Conservation (phyloP, 2,329 filamentous ascomycete genomes). For the Colletotrichum sp. region DNA sequence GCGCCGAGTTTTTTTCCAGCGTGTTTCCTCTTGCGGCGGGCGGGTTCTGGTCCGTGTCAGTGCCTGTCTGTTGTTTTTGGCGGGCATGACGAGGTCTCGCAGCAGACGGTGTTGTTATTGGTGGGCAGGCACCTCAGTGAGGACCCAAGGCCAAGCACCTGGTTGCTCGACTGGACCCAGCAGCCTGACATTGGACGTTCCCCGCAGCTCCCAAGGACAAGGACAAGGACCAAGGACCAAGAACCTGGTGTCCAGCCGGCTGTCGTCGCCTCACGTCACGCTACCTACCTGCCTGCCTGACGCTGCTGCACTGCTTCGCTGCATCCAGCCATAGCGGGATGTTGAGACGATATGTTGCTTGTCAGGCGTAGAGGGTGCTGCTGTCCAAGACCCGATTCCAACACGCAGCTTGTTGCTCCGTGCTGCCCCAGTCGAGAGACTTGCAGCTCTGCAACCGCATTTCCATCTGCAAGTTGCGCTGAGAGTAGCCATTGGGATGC, state of each 20-base stretch:
- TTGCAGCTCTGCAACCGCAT: background rate
- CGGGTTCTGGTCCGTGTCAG: background rate
- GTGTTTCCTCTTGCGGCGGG: background rate
- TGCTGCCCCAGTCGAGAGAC: background rate
- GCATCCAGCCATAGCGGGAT: background rate
- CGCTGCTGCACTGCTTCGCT: background rate
- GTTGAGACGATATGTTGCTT: background rate
- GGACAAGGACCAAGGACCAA: background rate
- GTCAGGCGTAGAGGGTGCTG: background rate
- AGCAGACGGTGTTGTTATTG: background rate
- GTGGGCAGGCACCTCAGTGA: background rate
- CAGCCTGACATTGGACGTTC: background rate
- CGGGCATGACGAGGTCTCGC: background rate
- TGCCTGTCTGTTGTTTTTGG: background rate
- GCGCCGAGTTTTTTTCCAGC: conserved; percentile 15
- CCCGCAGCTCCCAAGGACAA: background rate
- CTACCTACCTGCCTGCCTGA: background rate
- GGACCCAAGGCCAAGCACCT: background rate
- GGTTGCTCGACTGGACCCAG: background rate
- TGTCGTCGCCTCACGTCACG: background rate
- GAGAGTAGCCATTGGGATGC: background rate
- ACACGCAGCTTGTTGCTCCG: conserved; percentile 13
- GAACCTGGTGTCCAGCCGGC: background rate
- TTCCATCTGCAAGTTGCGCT: background rate
- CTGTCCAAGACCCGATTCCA: conserved; percentile 4